Evolutionary conservation across 306 rosid species (phyloP).

Genomic region (Senna siamea): DNA sequence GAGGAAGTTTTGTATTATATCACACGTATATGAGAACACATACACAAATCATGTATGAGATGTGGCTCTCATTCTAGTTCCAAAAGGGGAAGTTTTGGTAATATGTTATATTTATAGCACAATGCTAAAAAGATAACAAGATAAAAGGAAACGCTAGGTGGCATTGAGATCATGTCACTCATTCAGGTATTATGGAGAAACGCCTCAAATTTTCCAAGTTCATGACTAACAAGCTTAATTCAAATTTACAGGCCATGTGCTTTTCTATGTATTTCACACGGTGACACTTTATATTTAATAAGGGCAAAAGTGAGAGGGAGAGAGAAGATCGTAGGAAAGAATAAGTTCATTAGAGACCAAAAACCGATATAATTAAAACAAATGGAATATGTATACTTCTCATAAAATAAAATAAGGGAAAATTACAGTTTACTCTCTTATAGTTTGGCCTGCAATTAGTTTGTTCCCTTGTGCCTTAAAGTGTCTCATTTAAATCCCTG

Average conservation of each 20-base stretch:
- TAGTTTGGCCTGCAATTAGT: neutral
- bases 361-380: constrained; percentile 9
- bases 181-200: neutral
- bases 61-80: neutral
- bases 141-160: constrained; percentile 1
- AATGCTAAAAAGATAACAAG: neutral
- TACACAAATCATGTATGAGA: neutral
- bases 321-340: neutral
- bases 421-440: neutral
- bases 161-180: constrained; percentile 9
- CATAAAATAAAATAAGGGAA: neutral
- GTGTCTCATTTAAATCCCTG: too few relatives aligned
- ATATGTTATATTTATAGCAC: neutral
- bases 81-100: neutral
- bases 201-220: constrained; percentile 11
- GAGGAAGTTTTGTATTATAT: constrained; percentile 19
- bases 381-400: neutral
- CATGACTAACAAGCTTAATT: constrained; percentile 23
- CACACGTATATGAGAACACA: constrained; percentile 7
- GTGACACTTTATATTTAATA: constrained; percentile 2
- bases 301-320: neutral
- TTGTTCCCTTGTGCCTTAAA: too few relatives aligned
- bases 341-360: neutral
- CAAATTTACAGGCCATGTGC: constrained; percentile 7
- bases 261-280: constrained; percentile 15